Percentiles rank a stretch among this genome's conserved stretches.
Conservation (phyloP, 129 eudicot species). For the Lactuca sativa region DNA sequence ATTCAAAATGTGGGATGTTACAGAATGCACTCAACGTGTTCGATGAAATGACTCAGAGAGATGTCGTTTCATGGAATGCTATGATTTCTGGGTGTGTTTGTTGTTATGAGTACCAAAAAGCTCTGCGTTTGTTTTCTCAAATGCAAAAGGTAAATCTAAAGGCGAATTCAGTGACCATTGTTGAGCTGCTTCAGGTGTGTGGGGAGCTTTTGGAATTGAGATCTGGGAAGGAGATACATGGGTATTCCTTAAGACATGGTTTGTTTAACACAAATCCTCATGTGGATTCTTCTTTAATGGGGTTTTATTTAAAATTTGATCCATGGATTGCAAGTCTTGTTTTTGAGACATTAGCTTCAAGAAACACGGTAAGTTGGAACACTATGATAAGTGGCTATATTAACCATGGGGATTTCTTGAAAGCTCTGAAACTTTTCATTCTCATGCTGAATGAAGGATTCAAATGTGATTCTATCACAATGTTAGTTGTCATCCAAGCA, state of each 20-base stretch:
- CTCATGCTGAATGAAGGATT: slow-evolving; percentile 42
- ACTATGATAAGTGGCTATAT: slow-evolving; percentile 49
- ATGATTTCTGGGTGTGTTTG: slow-evolving; percentile 60
- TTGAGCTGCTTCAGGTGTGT: slow-evolving; percentile 49
- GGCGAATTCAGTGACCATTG: slow-evolving; percentile 49
- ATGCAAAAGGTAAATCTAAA: slow-evolving; percentile 43
- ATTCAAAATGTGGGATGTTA: slow-evolving; percentile 46
- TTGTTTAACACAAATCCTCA: slow-evolving; percentile 35
- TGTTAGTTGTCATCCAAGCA: slow-evolving; percentile 45
- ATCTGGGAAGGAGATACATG: slow-evolving; percentile 54
- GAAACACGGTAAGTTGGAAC: slow-evolving; percentile 58
- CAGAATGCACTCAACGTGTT: slow-evolving; percentile 48
- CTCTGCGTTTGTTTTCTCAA: slow-evolving; percentile 30
- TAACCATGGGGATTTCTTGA: slow-evolving; percentile 33
- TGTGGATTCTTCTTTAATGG: slow-evolving; percentile 53
- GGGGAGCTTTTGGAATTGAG: slow-evolving; percentile 44
- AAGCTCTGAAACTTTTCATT: slow-evolving; percentile 42
- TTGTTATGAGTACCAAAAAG: slow-evolving; percentile 37
- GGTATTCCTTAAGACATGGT: slow-evolving; percentile 56
- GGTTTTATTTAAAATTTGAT: slow-evolving; percentile 51
- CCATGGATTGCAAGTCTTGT: slow-evolving; percentile 33
- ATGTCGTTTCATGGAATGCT: slow-evolving; percentile 62
- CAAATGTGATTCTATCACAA: slow-evolving; percentile 43
- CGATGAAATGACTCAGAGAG: slow-evolving; percentile 57
- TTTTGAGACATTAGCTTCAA: slow-evolving; percentile 38